Percentiles rank a stretch among this genome's conserved stretches.
Conservation (phyloP, 2,329 filamentous ascomycete species). For the Colletotrichum sp. region DNA sequence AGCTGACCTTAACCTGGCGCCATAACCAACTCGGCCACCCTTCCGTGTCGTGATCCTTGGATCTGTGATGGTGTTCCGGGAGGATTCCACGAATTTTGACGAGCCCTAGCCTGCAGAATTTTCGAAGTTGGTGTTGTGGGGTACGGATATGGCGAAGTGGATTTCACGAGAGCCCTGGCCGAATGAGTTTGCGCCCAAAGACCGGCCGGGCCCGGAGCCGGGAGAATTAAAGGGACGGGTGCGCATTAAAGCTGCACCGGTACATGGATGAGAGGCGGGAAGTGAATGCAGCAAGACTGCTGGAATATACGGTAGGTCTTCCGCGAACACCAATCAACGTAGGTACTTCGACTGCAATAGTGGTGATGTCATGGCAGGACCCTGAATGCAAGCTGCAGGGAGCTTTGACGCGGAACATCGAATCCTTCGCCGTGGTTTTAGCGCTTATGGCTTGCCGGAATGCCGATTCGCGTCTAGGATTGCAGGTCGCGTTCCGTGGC, state of each 20-base stretch:
- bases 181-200: not conserved
- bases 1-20: not conserved
- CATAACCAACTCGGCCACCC: not conserved
- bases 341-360: not conserved
- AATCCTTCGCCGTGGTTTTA: not conserved
- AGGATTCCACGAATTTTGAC: not conserved
- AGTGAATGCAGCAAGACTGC: not conserved
- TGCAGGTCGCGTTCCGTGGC: not conserved
- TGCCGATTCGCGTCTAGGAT: not conserved
- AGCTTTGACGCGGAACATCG: not conserved
- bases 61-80: not conserved
- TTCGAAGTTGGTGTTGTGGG: not conserved
- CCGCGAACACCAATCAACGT: not conserved
- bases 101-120: not conserved
- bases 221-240: not conserved
- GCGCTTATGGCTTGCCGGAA: not conserved
- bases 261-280: not conserved
- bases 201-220: not conserved
- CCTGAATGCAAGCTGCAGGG: not conserved
- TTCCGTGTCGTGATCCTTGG: not conserved
- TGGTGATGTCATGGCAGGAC: not conserved
- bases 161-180: not conserved
- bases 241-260: not conserved
- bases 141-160: not conserved
- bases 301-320: not conserved